These are phyloP conservation scores for Carex arenaria DNA, from an alignment of 202 grass and related monocot genomes.

Conservation along the genomic window DNA sequence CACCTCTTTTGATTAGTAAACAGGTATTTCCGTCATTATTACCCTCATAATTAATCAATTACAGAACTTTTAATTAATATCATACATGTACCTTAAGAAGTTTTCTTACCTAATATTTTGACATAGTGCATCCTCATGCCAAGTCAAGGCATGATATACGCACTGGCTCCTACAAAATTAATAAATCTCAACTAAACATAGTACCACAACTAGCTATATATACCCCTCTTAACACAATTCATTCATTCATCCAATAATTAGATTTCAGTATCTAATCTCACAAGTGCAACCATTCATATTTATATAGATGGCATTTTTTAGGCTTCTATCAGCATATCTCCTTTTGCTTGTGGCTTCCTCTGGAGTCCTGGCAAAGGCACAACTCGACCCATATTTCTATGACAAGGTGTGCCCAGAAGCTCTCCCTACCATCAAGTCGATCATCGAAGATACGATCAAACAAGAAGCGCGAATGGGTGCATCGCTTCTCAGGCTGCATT, in stretches of 20 bases:
- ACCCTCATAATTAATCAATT: neutral
- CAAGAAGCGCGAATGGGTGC: conserved; percentile 70
- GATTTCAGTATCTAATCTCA: neutral
- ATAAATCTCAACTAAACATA: neutral
- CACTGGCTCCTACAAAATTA: neutral
- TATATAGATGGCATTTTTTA: conserved; percentile 6
- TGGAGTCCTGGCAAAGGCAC: conserved; percentile 23
- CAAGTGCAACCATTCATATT: neutral
- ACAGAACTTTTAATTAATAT: too few species aligned
- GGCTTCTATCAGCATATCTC: neutral
- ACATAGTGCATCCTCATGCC: conserved; percentile 21
- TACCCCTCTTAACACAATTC: neutral
- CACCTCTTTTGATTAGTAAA: neutral
- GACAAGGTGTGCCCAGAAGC: conserved; percentile 55
- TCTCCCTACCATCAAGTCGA: conserved; percentile 44
- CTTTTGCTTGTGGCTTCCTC: conserved; percentile 28
- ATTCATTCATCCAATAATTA: neutral
- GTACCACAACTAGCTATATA: conserved; percentile 29
- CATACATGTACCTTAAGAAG: neutral
- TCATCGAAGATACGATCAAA: conserved; percentile 48
- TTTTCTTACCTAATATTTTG: conserved; percentile 43
- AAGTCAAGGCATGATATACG: conserved; percentile 22
- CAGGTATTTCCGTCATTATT: neutral
- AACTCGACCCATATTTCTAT: conserved; percentile 62
- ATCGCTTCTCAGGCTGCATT: conserved; percentile 79